Conservation (phyloP, 1,139 yeast species). For the Zygoascus meyerae region DNA sequence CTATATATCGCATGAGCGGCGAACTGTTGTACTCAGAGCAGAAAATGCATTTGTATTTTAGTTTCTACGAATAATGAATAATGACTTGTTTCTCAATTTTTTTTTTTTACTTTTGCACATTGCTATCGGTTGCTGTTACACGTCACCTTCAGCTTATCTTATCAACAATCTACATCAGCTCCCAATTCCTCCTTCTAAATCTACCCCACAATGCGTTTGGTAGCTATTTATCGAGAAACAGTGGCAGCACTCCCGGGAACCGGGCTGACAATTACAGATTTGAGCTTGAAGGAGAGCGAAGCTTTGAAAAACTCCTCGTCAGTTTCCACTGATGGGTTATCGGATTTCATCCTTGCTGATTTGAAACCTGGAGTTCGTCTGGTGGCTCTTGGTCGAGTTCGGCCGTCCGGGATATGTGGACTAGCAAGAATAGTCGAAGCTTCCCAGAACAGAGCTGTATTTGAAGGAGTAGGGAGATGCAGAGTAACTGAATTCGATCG, state of each 20-base stretch:
- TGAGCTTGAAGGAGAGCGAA: background rate
- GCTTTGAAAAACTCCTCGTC: background rate
- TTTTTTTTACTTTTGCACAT: background rate
- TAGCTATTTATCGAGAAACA: slow-evolving; percentile 7
- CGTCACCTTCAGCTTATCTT: too few relatives aligned
- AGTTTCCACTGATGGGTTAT: background rate
- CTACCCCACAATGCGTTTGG: slow-evolving; percentile 4
- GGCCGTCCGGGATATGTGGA: slow-evolving; percentile 2
- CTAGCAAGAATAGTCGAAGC: slow-evolving; percentile 6
- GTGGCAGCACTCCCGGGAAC: slow-evolving; percentile 12
- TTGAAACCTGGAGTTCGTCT: slow-evolving; percentile 5
- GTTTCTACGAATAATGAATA: background rate
- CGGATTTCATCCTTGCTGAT: slow-evolving; percentile 2
- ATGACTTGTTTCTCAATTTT: background rate
- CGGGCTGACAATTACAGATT: slow-evolving; percentile 4
- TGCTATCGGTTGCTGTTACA: too few relatives aligned
- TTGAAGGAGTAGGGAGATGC: slow-evolving; percentile 9
- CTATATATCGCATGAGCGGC: slow-evolving; percentile 69
- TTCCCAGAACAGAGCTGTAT: background rate
- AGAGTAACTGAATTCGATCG: slow-evolving; percentile 3
- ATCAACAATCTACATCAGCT: background rate
- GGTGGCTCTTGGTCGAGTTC: slow-evolving; percentile 5
- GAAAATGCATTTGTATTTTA: slow-evolving; percentile 51
- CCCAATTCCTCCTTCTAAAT: background rate
- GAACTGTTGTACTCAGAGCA: slow-evolving; percentile 72